Percentiles rank a stretch among this genome's conserved stretches.
Conservation (phyloP, 2,329 filamentous ascomycete species). For the Ascochyta viciae-villosae region DNA sequence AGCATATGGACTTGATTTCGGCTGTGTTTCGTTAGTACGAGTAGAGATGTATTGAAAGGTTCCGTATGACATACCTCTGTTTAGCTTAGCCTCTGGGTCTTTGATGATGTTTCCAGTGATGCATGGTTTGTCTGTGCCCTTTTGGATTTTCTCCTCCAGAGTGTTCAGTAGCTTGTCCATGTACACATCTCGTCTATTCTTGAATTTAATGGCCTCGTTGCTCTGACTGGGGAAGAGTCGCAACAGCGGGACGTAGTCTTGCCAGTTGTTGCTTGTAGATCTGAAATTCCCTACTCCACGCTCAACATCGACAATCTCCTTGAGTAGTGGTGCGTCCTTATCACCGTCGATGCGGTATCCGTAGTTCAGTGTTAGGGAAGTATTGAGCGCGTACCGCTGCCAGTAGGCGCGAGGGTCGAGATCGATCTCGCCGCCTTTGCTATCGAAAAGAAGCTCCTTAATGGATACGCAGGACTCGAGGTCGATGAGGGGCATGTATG, state of each 20-base stretch:
- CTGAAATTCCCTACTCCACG: conserved; percentile 77
- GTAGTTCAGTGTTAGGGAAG: conserved; percentile 79
- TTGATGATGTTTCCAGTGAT: conserved; percentile 76
- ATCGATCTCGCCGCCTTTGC: conserved; percentile 66
- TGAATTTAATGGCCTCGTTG: conserved; percentile 68
- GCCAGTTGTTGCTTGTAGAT: conserved; percentile 82
- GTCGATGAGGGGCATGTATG: conserved; percentile 83
- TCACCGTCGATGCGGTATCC: conserved; percentile 77
- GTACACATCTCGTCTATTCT: conserved; percentile 72
- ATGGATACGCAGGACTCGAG: conserved; percentile 76
- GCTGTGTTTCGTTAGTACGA: conserved; percentile 53
- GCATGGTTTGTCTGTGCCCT: conserved; percentile 71
- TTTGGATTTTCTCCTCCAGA: conserved; percentile 66
- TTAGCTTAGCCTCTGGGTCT: conserved; percentile 72
- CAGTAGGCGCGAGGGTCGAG: conserved; percentile 77
- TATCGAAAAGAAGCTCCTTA: conserved; percentile 73
- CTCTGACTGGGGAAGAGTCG: conserved; percentile 69
- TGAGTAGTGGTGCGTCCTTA: conserved; percentile 70
- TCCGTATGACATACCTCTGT: conserved; percentile 59
- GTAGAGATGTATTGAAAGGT: neutral
- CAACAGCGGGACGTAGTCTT: conserved; percentile 81
- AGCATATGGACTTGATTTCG: conserved; percentile 79
- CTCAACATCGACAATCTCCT: conserved; percentile 79
- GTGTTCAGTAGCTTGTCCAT: conserved; percentile 65
- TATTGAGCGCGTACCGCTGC: conserved; percentile 78